Base-by-base conservation (phyloP, 768 basidiomycete species). In the Austroboletus eburneus region DNA sequence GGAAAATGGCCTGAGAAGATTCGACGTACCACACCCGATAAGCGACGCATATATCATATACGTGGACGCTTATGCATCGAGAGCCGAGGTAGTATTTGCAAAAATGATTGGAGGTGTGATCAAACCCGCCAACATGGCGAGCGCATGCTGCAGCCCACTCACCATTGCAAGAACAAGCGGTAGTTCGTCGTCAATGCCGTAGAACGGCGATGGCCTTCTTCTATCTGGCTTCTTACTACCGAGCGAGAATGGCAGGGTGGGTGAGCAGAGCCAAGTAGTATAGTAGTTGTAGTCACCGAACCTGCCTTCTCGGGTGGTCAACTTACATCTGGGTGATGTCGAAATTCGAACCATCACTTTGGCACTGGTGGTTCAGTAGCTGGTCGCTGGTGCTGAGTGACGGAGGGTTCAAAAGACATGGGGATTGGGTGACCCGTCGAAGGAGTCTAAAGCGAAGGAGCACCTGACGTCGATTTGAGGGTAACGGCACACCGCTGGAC, bases 91-190 rank as follows among this genome's bases (percentile, higher is more conserved):
- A n/a, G n/a, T 62, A 42, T 75, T 78, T 1, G 85, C 79, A 55
- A 91, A 83, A 48, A 89, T 85, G 56, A 90, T 90, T 1, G 90
- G 88, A 0, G 88, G 90, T 0, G 86, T 87, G 56, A 91, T 88
- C 35, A 89, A 70, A 3, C 86, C 87, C 2, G 85, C 87, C 14
- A 89, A 74, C 88, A 91, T 91, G 2, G 86, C 87, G 9, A 90
- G 77, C 2, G 84, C 77, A 58, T 89, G 87, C n/a, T n/a, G n/a
- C n/a, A n/a, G n/a, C n/a, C n/a, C n/a, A n/a, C n/a, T n/a, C n/a
- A n/a, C n/a, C n/a, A 90, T 78, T 2, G 87, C 85, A 16, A 91
- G 74, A 4, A 83, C 53, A 24, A 90, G 73, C 2, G 89, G 90
- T 4, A 91, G 69, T 20, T 87, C 80, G 22, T 77, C 79, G 42